Evolutionary conservation across 2,329 filamentous ascomycete species (phyloP), one percentile per base, ranked within the genome.

Genomic region (Aspergillus sergii): DNA sequence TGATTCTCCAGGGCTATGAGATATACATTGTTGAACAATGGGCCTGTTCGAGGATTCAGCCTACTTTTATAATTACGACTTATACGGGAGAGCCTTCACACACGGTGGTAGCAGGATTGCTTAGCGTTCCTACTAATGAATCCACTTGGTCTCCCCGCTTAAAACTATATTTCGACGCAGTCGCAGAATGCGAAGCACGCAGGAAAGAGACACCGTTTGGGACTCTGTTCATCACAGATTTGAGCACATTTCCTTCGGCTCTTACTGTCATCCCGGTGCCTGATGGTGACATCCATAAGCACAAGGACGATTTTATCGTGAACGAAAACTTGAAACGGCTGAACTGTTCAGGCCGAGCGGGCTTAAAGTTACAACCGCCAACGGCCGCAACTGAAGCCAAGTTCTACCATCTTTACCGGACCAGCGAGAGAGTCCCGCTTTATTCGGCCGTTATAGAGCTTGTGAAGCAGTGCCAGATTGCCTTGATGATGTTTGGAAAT

Each of bases 1-100:
- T 85, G 57, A 82, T 86, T 57, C 84, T 99, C 7, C 81, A 86
- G 64, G 94, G 94, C 68, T 98, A 97, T 79, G 94, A 98, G 77
- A 84, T 94, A 65, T 98, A 98, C 78, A 81, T 98, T 19, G 93
- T 98, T 68, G 95, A 98, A 77, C 95, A 99, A 83, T 99, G 95
- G 95, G 93, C 93, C 7, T 97, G 94, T 78, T 97, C 94, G 14
- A 88, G 95, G 58, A 86, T 89, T 61, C 93, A 96, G 66, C 94
- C 94, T 0, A 97, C 94, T 19, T 91, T 96, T 67, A 87, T 96
- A 57, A 96, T 98, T 68, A 91, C 91, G 48, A 97, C 94, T 3
- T 97, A 95, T 74, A 98, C 94, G 0, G 95, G 94, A 60, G 93
- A 97, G 71, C 84, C 88, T 39, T 88, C 88, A 39, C 91, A 97